phyloP scores from a whole-genome alignment of 1,284 basidiomycete species.

The Vanrija sp. region DNA sequence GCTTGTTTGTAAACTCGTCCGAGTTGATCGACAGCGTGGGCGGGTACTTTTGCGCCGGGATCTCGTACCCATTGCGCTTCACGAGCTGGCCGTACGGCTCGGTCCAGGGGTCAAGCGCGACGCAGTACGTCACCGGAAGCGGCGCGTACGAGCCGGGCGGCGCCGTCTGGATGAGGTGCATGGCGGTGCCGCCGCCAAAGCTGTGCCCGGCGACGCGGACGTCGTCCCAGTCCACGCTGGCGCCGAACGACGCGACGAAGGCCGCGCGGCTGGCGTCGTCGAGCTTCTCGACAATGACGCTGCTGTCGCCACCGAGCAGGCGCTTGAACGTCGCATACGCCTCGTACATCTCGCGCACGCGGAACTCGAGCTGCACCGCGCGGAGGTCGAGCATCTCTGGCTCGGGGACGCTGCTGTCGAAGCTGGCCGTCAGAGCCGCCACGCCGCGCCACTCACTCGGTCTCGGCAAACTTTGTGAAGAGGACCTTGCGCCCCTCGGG shows the following conservation, averaged over 20 bases:
- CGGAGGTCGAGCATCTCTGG: slow-evolving; percentile 51
- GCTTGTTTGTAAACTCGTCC: slow-evolving; percentile 63
- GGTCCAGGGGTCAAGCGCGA: slow-evolving; percentile 70
- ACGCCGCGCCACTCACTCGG: slow-evolving; percentile 51
- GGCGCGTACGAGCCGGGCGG: slow-evolving; percentile 29
- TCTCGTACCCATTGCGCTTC: slow-evolving; percentile 31
- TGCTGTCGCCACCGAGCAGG: slow-evolving; percentile 13
- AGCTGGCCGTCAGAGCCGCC: neutral
- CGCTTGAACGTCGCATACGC: slow-evolving; percentile 49
- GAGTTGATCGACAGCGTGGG: slow-evolving; percentile 64
- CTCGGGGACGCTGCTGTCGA: neutral
- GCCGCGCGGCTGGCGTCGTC: slow-evolving; percentile 4
- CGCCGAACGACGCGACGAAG: slow-evolving; percentile 53
- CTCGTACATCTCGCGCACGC: slow-evolving; percentile 63
- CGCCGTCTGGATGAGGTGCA: slow-evolving; percentile 16
- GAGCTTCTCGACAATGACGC: slow-evolving; percentile 1
- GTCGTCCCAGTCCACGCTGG: slow-evolving; percentile 47
- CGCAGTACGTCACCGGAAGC: slow-evolving; percentile 56
- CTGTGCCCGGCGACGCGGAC: slow-evolving; percentile 65
- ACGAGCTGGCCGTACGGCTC: slow-evolving; percentile 61
- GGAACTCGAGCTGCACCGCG: slow-evolving; percentile 62
- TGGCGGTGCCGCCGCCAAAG: slow-evolving; percentile 68
- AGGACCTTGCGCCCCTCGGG: slow-evolving; percentile 13
- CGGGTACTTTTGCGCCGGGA: slow-evolving; percentile 29
- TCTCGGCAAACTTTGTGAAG: slow-evolving; percentile 52